Conservation (phyloP, 202 grass and related monocot species). For the Saccharum hybrid region DNA sequence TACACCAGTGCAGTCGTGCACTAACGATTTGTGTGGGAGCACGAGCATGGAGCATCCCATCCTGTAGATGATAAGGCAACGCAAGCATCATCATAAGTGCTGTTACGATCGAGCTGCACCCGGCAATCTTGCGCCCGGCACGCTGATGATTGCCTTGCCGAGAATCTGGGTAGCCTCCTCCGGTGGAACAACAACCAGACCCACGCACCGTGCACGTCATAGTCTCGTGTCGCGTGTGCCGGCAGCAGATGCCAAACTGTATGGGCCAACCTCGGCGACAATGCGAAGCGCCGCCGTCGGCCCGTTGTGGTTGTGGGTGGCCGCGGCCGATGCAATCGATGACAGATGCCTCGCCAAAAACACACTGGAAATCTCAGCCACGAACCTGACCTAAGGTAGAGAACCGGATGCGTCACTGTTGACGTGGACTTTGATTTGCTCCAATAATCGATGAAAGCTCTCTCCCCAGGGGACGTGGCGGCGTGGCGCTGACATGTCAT, state of each 20-base stretch:
- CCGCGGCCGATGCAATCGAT: background rate
- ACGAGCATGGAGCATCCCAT: no score
- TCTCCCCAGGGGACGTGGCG: background rate
- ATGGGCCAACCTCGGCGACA: background rate
- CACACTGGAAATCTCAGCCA: background rate
- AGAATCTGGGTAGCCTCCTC: no score
- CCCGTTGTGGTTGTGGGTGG: background rate
- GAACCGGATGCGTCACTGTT: background rate
- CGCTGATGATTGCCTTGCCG: no score
- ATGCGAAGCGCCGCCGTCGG: background rate
- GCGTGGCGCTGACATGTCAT: conserved; percentile 2
- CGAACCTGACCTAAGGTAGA: background rate
- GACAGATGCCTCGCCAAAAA: background rate
- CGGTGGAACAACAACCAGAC: background rate
- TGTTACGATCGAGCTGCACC: no score
- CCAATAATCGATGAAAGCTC: background rate
- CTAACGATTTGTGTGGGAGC: no score
- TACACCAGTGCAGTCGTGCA: no score
- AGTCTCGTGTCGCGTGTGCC: background rate
- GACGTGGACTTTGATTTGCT: background rate
- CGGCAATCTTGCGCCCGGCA: no score
- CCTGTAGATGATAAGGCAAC: no score
- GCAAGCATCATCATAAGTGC: no score
- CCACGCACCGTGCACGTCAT: background rate
- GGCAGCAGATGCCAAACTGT: background rate